phyloP scores from a whole-genome alignment of 495 filamentous ascomycete genomes.

The Aspergillus avenaceus region DNA sequence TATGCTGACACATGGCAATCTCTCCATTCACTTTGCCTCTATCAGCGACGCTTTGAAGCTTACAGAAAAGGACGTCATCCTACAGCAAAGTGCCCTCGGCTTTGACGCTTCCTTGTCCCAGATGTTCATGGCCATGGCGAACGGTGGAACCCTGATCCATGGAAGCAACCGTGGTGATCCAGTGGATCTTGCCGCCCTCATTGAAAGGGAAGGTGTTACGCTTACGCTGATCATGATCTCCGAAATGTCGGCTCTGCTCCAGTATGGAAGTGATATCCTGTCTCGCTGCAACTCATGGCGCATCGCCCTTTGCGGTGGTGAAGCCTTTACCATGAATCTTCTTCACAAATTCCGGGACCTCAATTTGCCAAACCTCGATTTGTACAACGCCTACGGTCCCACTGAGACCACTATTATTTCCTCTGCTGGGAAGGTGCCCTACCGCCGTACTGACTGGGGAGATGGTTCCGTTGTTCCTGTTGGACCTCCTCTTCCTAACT shows the following conservation, averaged over 20 bases:
- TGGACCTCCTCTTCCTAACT: slow-evolving; percentile 1
- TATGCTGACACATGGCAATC: slow-evolving; percentile 23
- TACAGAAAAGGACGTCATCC: slow-evolving; percentile 18
- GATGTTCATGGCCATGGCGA: slow-evolving; percentile 26
- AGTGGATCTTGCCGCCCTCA: slow-evolving; percentile 27
- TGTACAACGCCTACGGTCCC: slow-evolving; percentile 22
- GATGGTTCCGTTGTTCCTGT: neutral
- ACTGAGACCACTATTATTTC: slow-evolving; percentile 14
- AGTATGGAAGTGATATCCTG: slow-evolving; percentile 18
- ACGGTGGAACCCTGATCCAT: slow-evolving; percentile 29
- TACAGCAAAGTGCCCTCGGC: slow-evolving; percentile 41
- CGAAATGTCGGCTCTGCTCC: slow-evolving; percentile 35
- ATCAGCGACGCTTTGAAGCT: slow-evolving; percentile 16
- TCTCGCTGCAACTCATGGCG: neutral
- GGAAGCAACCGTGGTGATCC: slow-evolving; percentile 26
- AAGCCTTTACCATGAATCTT: neutral
- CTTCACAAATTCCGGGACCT: slow-evolving; percentile 10
- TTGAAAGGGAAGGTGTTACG: slow-evolving; percentile 29
- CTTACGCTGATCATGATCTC: slow-evolving; percentile 37
- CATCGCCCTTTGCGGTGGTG: neutral
- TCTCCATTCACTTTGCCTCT: slow-evolving; percentile 28
- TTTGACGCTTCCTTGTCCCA: slow-evolving; percentile 38
- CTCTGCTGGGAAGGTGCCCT: neutral
- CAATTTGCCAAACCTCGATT: slow-evolving; percentile 2
- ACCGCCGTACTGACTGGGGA: neutral